These are phyloP conservation scores for Lachnellula suecica DNA, from an alignment of 2,329 filamentous ascomycete genomes.

Conservation along the genomic window DNA sequence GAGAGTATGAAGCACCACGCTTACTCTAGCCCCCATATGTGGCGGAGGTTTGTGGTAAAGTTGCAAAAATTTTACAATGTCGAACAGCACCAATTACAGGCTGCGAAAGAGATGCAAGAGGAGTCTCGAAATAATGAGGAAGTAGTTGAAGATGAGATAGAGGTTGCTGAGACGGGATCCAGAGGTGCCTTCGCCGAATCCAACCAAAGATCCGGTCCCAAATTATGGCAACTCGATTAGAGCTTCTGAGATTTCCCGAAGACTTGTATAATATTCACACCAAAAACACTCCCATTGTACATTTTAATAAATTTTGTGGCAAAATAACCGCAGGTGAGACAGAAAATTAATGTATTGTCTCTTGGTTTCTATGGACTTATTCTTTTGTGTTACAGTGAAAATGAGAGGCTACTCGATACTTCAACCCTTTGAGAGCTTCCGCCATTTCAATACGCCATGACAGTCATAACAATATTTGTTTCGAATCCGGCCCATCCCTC, in stretches of 20 bases:
- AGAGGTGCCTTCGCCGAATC: not conserved
- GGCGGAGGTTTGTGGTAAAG: not conserved
- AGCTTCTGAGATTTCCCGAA: not conserved
- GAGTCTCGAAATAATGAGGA: slow-evolving; percentile 7
- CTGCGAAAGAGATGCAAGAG: not conserved
- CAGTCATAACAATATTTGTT: not conserved
- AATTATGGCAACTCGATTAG: not conserved
- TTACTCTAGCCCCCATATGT: not conserved
- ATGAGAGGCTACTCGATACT: not conserved
- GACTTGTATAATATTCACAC: not conserved
- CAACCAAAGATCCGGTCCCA: not conserved
- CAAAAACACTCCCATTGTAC: not conserved
- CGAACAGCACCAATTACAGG: not conserved
- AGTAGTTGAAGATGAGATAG: slow-evolving; percentile 4
- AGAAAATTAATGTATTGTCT: not conserved
- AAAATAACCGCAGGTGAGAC: not conserved
- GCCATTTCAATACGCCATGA: not conserved
- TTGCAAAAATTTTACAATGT: not conserved
- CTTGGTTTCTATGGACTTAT: not conserved
- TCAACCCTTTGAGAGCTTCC: not conserved
- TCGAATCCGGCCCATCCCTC: not conserved
- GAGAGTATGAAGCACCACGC: slow-evolving; percentile 1
- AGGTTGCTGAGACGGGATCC: not conserved
- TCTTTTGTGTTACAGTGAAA: not conserved
- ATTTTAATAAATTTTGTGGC: not conserved